Evolutionary conservation across 805 yeast species (phyloP).

Genomic region (Clavispora fructus): DNA sequence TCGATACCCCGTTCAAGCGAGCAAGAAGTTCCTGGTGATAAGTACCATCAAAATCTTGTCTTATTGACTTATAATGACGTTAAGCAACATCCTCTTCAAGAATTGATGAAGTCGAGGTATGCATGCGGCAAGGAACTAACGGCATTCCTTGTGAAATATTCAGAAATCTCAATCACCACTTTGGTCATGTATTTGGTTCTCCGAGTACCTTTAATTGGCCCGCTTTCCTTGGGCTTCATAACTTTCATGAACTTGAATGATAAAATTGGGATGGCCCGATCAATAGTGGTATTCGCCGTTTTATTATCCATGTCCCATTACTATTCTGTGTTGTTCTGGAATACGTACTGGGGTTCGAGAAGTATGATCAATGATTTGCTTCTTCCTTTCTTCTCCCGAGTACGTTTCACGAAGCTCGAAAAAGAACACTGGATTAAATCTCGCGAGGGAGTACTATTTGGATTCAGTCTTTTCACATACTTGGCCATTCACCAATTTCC

Average conservation of each 20-base stretch:
- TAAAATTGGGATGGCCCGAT: conserved; percentile 43
- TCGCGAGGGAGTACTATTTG: conserved; percentile 52
- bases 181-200: conserved; percentile 29
- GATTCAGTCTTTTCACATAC: conserved; percentile 48
- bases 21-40: conserved; percentile 20
- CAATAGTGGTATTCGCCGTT: conserved; percentile 32
- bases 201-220: conserved; percentile 38
- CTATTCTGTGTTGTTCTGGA: conserved; percentile 31
- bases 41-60: conserved; percentile 12
- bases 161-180: conserved; percentile 18
- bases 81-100: background rate
- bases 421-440: conserved; percentile 45
- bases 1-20: conserved; percentile 23
- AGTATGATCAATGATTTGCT: conserved; percentile 43
- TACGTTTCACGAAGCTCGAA: conserved; percentile 40
- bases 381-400: conserved; percentile 44
- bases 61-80: conserved; percentile 5
- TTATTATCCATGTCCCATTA: conserved; percentile 31
- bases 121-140: conserved; percentile 17
- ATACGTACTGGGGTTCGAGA: conserved; percentile 44
- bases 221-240: conserved; percentile 34
- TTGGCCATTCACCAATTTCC: conserved; percentile 37
- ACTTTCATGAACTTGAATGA: conserved; percentile 41
- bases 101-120: conserved; percentile 7
- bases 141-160: conserved; percentile 14